Percentiles rank a stretch among this genome's conserved stretches.
Conservation (phyloP, 768 basidiomycete genomes). For the Rhizopogon rudus region DNA sequence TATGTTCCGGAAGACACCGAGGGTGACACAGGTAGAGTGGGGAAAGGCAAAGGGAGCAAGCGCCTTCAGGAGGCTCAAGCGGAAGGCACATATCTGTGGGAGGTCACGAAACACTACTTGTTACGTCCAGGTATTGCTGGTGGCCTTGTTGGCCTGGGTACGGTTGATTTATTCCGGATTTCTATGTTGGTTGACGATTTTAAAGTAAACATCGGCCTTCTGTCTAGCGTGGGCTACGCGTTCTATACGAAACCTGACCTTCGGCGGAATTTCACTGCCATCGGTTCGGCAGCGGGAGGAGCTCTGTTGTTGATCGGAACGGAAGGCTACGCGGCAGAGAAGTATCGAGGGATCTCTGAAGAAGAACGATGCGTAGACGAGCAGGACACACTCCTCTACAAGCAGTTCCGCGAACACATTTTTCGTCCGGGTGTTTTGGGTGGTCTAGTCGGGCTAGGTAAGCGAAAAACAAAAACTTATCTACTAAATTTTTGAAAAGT, state of each 20-base stretch:
- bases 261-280: conserved; percentile 48
- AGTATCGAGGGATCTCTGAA: conserved; percentile 51
- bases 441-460: conserved; percentile 57
- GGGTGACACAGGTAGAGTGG: conserved; percentile 2
- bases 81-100: conserved; percentile 51
- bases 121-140: conserved; percentile 67
- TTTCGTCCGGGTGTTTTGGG: conserved; percentile 63
- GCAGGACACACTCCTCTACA: conserved; percentile 53
- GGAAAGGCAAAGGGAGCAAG: conserved; percentile 24
- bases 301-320: conserved; percentile 52
- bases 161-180: conserved; percentile 13
- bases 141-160: conserved; percentile 66
- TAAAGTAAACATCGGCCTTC: conserved; percentile 66
- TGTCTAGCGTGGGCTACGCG: conserved; percentile 55
- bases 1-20: conserved; percentile 15
- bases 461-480: conserved; percentile 19
- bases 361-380: conserved; percentile 53
- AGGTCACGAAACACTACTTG: conserved; percentile 45
- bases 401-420: conserved; percentile 48
- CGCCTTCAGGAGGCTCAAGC: conserved; percentile 39
- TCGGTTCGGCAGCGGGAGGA: conserved; percentile 50
- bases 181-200: background rate
- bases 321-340: conserved; percentile 61
- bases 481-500: background rate
- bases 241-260: conserved; percentile 60